Evolutionary conservation across 345 rosid species (phyloP).

Genomic region (Rhodomyrtus tomentosa): DNA sequence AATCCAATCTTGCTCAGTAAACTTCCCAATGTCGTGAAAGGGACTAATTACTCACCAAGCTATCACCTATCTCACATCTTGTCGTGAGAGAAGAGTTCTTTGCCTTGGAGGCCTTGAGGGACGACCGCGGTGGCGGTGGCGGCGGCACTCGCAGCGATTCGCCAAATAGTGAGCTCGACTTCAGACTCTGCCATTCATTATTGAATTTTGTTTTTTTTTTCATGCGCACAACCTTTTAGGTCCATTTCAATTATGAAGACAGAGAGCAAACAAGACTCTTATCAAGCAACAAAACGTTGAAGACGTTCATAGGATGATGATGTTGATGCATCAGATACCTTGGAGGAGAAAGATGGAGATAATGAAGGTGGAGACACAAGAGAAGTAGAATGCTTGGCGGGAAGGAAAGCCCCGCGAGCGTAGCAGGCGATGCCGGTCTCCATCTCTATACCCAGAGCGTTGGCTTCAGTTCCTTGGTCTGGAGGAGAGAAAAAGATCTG

Average conservation of each 20-base stretch:
- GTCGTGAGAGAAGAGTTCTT: conserved; percentile 38
- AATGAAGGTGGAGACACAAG: conserved; percentile 40
- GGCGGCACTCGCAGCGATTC: conserved; percentile 56
- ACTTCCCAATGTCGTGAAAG: background rate
- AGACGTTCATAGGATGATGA: background rate
- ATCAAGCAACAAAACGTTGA: background rate
- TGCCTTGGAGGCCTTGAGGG: conserved; percentile 33
- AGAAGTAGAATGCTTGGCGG: conserved; percentile 56
- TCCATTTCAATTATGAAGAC: background rate
- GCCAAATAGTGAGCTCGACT: conserved; percentile 50
- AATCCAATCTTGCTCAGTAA: background rate
- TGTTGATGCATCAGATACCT: conserved; percentile 21
- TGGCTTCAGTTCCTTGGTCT: background rate
- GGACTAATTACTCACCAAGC: conserved; percentile 47
- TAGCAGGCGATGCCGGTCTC: conserved; percentile 58
- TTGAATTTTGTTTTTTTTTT: rapidly evolving
- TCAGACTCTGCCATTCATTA: conserved; percentile 18
- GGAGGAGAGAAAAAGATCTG: background rate
- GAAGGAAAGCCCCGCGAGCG: conserved; percentile 53
- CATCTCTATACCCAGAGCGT: conserved; percentile 19
- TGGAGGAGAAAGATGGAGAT: conserved; percentile 49
- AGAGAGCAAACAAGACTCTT: background rate
- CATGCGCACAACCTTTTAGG: background rate
- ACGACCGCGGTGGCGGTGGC: conserved; percentile 66
- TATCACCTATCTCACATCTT: conserved; percentile 87